Conservation (phyloP, 2,329 filamentous ascomycete species). For the Pseudogymnoascus sp. region DNA sequence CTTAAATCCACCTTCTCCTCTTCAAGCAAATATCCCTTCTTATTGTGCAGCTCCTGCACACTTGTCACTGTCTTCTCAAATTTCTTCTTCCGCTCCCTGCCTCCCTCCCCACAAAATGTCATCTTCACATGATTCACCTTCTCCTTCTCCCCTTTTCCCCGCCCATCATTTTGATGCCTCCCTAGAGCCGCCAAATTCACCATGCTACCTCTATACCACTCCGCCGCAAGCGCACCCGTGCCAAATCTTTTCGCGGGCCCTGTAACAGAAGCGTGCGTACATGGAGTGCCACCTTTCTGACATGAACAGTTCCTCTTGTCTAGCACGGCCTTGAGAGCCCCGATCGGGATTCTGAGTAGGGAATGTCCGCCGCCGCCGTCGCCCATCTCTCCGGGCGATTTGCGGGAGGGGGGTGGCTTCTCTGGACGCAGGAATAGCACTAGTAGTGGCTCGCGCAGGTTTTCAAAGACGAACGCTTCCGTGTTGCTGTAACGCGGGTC, state of each 20-base stretch:
- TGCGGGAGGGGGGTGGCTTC: background rate
- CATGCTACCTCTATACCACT: slow-evolving; percentile 1
- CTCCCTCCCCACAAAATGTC: background rate
- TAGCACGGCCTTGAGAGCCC: background rate
- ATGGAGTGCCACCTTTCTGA: background rate
- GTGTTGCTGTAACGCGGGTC: background rate
- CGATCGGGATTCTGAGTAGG: background rate
- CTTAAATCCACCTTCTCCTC: background rate
- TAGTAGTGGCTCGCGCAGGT: background rate
- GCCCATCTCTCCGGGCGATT: background rate
- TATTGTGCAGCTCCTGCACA: background rate
- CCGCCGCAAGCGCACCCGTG: background rate
- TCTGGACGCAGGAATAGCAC: slow-evolving; percentile 8
- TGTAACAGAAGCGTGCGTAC: background rate
- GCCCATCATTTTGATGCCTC: background rate
- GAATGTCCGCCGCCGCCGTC: background rate
- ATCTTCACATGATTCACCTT: slow-evolving; percentile 11
- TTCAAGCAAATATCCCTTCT: background rate
- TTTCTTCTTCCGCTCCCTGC: background rate
- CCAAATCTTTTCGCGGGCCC: slow-evolving; percentile 7
- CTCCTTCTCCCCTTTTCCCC: background rate
- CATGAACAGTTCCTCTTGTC: background rate
- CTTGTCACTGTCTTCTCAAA: background rate
- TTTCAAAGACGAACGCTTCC: slow-evolving; percentile 9
- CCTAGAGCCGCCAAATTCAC: slow-evolving; percentile 11